Evolutionary conservation across 345 rosid species (phyloP).

Genomic region (Acer campestre): DNA sequence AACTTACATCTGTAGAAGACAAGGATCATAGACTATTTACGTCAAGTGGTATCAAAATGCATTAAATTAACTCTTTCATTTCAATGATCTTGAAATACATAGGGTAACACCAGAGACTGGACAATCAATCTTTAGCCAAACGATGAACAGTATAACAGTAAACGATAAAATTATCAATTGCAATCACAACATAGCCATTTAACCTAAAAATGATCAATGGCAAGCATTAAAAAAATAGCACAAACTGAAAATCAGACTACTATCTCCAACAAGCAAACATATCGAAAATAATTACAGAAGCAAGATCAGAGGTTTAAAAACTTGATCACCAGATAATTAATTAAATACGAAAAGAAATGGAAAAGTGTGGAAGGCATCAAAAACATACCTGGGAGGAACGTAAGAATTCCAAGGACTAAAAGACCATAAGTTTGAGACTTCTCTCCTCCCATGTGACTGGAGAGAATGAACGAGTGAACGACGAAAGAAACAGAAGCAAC

Average conservation of each 20-base stretch:
- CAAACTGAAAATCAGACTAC: neutral
- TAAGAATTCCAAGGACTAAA: conserved; percentile 68
- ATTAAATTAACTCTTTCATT: neutral
- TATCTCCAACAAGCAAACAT: too few species aligned
- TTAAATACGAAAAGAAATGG: too few species aligned
- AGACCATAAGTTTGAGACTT: conserved; percentile 81
- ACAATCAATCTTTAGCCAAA: neutral
- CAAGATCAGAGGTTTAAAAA: too few species aligned
- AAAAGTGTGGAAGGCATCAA: too few species aligned
- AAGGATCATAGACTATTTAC: neutral
- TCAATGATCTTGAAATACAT: conserved; percentile 1
- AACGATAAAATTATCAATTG: neutral
- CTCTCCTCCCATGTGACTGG: conserved; percentile 91
- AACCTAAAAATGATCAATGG: neutral
- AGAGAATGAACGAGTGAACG: conserved; percentile 71
- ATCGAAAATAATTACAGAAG: too few species aligned
- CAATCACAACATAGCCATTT: neutral
- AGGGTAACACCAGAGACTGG: neutral
- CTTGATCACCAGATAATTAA: too few species aligned
- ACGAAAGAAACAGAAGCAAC: conserved; percentile 63
- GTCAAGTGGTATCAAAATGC: neutral
- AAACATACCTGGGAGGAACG: conserved; percentile 65
- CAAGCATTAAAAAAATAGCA: neutral
- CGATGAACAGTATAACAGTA: neutral
- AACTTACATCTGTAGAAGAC: neutral